phyloP scores from a whole-genome alignment of 257 asterid species.

The Penstemon barbatus region DNA sequence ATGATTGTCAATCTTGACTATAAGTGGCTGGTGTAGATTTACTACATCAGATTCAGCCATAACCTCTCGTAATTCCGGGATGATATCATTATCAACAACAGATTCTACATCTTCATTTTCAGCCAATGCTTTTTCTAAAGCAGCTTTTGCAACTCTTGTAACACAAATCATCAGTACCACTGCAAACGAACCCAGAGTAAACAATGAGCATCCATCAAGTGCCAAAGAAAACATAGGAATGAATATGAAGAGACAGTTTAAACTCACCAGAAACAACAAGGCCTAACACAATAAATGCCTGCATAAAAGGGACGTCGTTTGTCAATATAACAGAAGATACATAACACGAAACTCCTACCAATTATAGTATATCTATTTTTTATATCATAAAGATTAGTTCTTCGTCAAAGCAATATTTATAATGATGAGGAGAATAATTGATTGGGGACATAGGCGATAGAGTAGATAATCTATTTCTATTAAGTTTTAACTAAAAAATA shows the following conservation, averaged over 20 bases:
- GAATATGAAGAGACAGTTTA: not conserved
- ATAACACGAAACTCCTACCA: not conserved
- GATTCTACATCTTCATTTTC: slow-evolving; percentile 56
- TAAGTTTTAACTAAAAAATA: not conserved
- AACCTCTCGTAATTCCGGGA: slow-evolving; percentile 42
- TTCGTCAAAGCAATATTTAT: too few relatives aligned
- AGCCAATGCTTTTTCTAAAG: slow-evolving; percentile 79
- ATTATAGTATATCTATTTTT: not conserved
- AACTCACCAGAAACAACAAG: slow-evolving; percentile 82
- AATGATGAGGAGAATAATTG: too few relatives aligned
- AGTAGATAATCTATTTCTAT: too few relatives aligned
- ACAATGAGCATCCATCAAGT: not conserved
- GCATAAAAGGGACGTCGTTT: slow-evolving; percentile 35
- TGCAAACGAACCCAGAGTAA: slow-evolving; percentile 38
- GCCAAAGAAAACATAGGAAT: not conserved
- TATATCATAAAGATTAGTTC: too few relatives aligned
- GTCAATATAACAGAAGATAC: slow-evolving; percentile 27
- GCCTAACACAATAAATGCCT: slow-evolving; percentile 76
- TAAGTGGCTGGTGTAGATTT: slow-evolving; percentile 69
- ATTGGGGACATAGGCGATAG: too few relatives aligned
- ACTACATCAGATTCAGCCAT: slow-evolving; percentile 34
- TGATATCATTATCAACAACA: slow-evolving; percentile 24
- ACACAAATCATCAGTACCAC: slow-evolving; percentile 61
- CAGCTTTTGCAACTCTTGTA: slow-evolving; percentile 71
- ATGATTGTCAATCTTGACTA: slow-evolving; percentile 65